Percentiles rank a stretch among this genome's conserved stretches.
These are phyloP conservation scores for Elymus sibiricus DNA, from an alignment of 176 grass and related monocot species.

Conservation along the genomic window DNA sequence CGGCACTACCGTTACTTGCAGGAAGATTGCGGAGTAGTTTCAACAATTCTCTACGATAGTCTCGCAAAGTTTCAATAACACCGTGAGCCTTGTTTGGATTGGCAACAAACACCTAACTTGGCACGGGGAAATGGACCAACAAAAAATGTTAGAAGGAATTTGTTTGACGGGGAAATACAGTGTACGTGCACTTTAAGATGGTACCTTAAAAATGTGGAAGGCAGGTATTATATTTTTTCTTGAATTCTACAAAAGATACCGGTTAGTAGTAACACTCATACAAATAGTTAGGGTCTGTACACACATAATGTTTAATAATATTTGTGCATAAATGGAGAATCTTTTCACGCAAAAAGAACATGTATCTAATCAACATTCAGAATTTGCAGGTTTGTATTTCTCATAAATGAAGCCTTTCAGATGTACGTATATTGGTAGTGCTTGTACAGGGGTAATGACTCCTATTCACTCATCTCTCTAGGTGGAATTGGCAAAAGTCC, in stretches of 20 bases:
- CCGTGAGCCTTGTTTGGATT: too few relatives aligned
- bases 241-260: conserved; percentile 60
- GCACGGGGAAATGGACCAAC: too few relatives aligned
- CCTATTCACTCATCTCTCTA: too few relatives aligned
- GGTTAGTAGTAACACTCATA: conserved; percentile 2
- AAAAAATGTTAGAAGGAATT: too few relatives aligned
- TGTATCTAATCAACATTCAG: background rate
- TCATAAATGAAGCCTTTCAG: background rate
- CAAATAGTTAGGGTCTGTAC: background rate
- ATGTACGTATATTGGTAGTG: too few relatives aligned
- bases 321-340: background rate
- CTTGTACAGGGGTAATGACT: too few relatives aligned
- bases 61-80: conserved; percentile 45
- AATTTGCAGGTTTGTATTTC: background rate
- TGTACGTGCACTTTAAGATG: too few relatives aligned
- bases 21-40: conserved; percentile 62
- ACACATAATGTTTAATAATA: background rate
- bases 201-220: conserved; percentile 96
- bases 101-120: too few relatives aligned
- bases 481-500: too few relatives aligned
- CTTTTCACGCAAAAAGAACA: background rate
- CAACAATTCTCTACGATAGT: conserved; percentile 57
- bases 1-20: too few relatives aligned
- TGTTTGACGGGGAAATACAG: too few relatives aligned
- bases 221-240: conserved; percentile 99